Percentiles rank a stretch among this genome's conserved stretches.
Conservation (phyloP, 2,329 filamentous ascomycete genomes). For the Penicillium thymicola region DNA sequence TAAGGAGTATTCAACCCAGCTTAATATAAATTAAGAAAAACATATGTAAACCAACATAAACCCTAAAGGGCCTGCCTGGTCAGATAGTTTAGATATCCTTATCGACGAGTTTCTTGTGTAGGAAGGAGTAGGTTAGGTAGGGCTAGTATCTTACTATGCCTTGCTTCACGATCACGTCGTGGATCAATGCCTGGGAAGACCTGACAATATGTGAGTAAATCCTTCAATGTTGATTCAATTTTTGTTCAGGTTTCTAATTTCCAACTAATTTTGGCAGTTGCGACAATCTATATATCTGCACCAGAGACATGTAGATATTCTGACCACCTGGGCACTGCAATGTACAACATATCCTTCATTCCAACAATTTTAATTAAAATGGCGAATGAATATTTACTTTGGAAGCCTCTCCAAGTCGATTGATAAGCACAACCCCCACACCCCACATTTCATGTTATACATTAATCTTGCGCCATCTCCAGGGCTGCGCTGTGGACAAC, state of each 20-base stretch:
- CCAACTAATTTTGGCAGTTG: not conserved
- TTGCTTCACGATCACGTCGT: not conserved
- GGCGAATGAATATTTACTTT: not conserved
- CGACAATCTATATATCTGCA: not conserved
- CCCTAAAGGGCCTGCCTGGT: not conserved
- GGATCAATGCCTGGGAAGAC: too few species aligned
- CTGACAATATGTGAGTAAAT: not conserved
- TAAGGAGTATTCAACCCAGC: not conserved
- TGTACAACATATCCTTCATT: not conserved
- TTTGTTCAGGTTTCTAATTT: not conserved
- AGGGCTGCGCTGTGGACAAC: too few species aligned
- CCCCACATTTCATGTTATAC: constrained; percentile 1
- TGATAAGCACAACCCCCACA: constrained; percentile 6
- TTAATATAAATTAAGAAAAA: not conserved
- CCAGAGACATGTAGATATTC: not conserved
- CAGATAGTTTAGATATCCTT: not conserved
- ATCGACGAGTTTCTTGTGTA: not conserved
- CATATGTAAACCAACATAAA: not conserved
- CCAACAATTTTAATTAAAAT: not conserved
- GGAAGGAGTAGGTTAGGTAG: not conserved
- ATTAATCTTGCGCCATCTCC: not conserved
- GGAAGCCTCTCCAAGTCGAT: not conserved
- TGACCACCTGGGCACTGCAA: not conserved
- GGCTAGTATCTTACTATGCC: not conserved
- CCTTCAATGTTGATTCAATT: not conserved